phyloP scores from a whole-genome alignment of 352 stramenopile genomes.

The Poterioochromonas sp. region DNA sequence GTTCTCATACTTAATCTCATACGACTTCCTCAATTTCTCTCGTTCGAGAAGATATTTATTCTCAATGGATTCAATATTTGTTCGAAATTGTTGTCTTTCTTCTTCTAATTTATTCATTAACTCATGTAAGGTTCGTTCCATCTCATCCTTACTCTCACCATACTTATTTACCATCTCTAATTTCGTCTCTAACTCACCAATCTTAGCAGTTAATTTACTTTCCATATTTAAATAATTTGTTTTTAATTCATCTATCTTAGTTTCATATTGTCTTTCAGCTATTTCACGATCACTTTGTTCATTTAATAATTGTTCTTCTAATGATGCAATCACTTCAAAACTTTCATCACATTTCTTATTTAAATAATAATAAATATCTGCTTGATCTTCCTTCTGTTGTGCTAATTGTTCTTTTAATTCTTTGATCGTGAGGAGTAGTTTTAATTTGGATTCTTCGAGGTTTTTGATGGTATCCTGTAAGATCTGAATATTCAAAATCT shows the following conservation, averaged over 20 bases:
- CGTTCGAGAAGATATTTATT: background rate
- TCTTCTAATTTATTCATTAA: background rate
- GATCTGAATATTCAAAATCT: background rate
- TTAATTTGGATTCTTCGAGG: slow-evolving; percentile 2
- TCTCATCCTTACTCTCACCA: background rate
- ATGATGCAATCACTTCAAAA: slow-evolving; percentile 9
- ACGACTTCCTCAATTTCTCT: background rate
- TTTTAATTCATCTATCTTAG: background rate
- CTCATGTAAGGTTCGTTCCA: background rate
- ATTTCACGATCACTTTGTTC: slow-evolving; percentile 23
- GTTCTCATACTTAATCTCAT: background rate
- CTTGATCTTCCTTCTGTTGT: slow-evolving; percentile 20
- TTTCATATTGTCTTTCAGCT: slow-evolving; percentile 7
- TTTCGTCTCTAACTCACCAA: background rate
- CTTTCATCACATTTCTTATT: slow-evolving; percentile 33
- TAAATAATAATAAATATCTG: slow-evolving; percentile 29
- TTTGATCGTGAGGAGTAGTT: slow-evolving; percentile 9
- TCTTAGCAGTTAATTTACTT: background rate
- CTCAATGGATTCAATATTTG: background rate
- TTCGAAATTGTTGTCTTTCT: background rate
- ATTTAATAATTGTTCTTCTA: slow-evolving; percentile 19
- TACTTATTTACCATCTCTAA: slow-evolving; percentile 20
- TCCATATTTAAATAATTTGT: background rate
- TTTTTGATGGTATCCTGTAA: background rate
- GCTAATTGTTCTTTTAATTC: slow-evolving; percentile 10